A percentile compares a stretch with the other conserved stretches of the same genome.
These are phyloP conservation scores for Penicillium corylophilum DNA, from an alignment of 2,329 filamentous ascomycete species.

Conservation along the genomic window DNA sequence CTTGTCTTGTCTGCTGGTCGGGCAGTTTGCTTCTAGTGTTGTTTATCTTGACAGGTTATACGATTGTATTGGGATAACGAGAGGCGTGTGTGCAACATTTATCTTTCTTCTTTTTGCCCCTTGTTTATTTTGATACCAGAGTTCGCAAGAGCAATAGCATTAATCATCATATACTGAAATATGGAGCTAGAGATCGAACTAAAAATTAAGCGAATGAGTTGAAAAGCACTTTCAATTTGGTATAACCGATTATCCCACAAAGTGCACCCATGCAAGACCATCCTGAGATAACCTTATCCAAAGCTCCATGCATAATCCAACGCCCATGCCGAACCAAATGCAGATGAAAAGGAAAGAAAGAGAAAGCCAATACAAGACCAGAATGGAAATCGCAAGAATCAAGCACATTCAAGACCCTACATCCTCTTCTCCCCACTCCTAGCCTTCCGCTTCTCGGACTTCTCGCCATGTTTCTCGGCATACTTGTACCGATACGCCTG, in stretches of 20 bases:
- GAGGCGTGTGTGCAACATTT: not conserved
- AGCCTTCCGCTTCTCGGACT: constrained; percentile 10
- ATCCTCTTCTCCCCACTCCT: constrained; percentile 14
- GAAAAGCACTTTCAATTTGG: not conserved
- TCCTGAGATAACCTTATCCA: not conserved
- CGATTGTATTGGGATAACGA: constrained; percentile 2
- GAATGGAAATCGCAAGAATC: not conserved
- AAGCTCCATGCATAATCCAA: not conserved
- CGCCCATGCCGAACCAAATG: not conserved
- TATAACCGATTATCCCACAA: not conserved
- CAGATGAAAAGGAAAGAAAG: not conserved
- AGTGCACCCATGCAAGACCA: not conserved
- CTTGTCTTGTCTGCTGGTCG: constrained; percentile 26
- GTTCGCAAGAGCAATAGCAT: not conserved
- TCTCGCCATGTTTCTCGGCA: constrained; percentile 7
- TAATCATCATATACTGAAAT: not conserved
- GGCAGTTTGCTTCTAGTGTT: constrained; percentile 11
- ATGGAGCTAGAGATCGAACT: too few relatives aligned
- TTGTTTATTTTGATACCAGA: constrained; percentile 5
- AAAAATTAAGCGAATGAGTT: not conserved
- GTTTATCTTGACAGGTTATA: constrained; percentile 4
- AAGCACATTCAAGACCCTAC: not conserved
- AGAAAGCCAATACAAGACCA: not conserved
- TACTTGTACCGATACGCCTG: constrained; percentile 44
- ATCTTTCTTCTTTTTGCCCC: not conserved